Conservation (phyloP, 2,329 filamentous ascomycete species). For the Byssoonygena ceratinophila region DNA sequence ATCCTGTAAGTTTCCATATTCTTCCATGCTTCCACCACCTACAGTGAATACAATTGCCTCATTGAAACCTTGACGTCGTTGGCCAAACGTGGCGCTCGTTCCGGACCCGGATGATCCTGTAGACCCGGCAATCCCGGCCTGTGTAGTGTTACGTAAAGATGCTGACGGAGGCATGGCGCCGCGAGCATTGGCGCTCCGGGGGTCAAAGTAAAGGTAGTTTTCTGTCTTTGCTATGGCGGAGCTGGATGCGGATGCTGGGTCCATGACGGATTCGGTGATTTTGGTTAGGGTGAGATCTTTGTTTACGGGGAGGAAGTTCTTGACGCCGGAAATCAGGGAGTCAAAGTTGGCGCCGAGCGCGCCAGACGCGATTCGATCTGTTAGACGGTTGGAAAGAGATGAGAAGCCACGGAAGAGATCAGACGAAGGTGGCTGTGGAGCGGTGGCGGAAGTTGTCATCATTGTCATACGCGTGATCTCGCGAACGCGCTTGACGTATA, state of each 20-base stretch:
- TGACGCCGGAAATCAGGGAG: slow-evolving; percentile 86
- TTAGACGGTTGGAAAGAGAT: slow-evolving; percentile 79
- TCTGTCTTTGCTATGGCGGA: slow-evolving; percentile 94
- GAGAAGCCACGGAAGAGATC: slow-evolving; percentile 91
- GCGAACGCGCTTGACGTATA: slow-evolving; percentile 82
- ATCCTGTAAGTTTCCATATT: slow-evolving; percentile 94
- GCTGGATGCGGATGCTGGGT: slow-evolving; percentile 77
- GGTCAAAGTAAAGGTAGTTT: slow-evolving; percentile 94
- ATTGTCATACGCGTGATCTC: slow-evolving; percentile 97
- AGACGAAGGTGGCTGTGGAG: slow-evolving; percentile 47
- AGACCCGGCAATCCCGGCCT: slow-evolving; percentile 39
- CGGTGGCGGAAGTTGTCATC: slow-evolving; percentile 68
- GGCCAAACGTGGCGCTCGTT: slow-evolving; percentile 76
- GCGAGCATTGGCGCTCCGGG: slow-evolving; percentile 80
- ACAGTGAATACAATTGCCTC: slow-evolving; percentile 92
- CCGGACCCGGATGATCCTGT: slow-evolving; percentile 46
- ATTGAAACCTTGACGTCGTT: slow-evolving; percentile 76
- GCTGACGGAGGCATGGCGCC: slow-evolving; percentile 77
- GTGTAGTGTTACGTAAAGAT: slow-evolving; percentile 35
- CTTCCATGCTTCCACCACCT: slow-evolving; percentile 95
- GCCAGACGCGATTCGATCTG: slow-evolving; percentile 86
- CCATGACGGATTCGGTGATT: slow-evolving; percentile 97
- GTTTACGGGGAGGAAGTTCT: slow-evolving; percentile 94
- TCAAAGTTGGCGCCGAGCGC: slow-evolving; percentile 82
- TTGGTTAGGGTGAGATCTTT: slow-evolving; percentile 94